phyloP scores from a whole-genome alignment of 148 eudicot genomes.

The Agrostemma githago region DNA sequence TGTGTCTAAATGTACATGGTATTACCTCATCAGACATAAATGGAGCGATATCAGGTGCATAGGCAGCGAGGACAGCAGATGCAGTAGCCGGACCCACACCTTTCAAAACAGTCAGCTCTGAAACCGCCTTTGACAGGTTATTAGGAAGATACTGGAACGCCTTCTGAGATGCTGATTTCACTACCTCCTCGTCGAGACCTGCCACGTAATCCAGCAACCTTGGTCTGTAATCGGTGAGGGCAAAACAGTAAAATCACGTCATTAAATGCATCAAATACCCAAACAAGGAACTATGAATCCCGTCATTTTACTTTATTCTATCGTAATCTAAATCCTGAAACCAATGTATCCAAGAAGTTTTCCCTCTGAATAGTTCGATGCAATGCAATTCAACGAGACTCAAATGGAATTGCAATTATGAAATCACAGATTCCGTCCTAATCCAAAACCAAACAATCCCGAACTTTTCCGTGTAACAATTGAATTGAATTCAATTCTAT shows the following conservation, averaged over 20 bases:
- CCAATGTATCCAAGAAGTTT: too few species aligned
- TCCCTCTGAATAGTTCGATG: too few species aligned
- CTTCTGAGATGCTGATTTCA: slow-evolving; percentile 59
- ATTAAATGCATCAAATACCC: background rate
- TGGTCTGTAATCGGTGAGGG: slow-evolving; percentile 36
- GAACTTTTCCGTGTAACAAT: too few species aligned
- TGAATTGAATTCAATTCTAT: too few species aligned
- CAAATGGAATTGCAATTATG: too few species aligned
- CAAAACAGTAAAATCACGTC: background rate
- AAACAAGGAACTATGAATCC: background rate
- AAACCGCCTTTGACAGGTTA: slow-evolving; percentile 55
- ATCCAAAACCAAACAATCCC: background rate
- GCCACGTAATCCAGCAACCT: slow-evolving; percentile 62
- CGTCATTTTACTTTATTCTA: background rate
- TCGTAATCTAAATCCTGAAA: too few species aligned
- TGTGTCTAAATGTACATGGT: background rate
- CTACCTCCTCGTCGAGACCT: slow-evolving; percentile 57
- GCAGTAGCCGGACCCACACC: slow-evolving; percentile 98
- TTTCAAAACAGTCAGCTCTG: slow-evolving; percentile 65
- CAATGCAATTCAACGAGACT: background rate
- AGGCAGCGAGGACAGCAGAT: slow-evolving; percentile 79
- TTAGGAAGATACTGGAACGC: slow-evolving; percentile 64
- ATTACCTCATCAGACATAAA: slow-evolving; percentile 94
- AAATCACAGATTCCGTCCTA: too few species aligned
- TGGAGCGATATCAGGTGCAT: slow-evolving; percentile 67